phyloP scores from a whole-genome alignment of 805 yeast genomes.

The Cephaloascus albidus region DNA sequence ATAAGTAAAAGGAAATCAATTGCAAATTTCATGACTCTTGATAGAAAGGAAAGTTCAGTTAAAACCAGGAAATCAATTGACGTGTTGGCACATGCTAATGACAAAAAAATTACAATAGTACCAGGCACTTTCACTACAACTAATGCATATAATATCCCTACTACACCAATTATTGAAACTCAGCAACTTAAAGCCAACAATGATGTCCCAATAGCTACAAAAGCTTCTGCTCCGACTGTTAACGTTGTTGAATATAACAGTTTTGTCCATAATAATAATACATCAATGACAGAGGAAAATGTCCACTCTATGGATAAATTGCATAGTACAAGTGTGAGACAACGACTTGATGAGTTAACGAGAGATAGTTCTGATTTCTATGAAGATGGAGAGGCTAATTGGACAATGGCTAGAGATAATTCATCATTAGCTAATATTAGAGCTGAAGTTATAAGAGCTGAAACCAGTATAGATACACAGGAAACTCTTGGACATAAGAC shows the following conservation, averaged over 20 bases:
- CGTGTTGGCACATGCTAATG: background rate
- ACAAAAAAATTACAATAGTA: too few relatives aligned
- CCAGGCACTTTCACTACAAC: background rate
- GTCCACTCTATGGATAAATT: background rate
- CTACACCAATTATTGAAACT: background rate
- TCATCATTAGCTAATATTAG: constrained; percentile 7
- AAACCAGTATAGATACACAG: background rate
- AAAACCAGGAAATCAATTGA: background rate
- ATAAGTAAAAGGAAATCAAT: background rate
- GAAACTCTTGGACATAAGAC: background rate
- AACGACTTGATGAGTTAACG: background rate
- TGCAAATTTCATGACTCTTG: background rate
- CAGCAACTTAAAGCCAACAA: background rate
- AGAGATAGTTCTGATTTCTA: constrained; percentile 1
- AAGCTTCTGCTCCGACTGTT: background rate
- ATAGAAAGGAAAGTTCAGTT: background rate
- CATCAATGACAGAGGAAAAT: background rate
- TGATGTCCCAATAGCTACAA: background rate
- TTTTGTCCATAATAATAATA: background rate
- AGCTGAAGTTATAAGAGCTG: constrained; percentile 1
- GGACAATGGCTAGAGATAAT: constrained; percentile 8
- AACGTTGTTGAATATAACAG: background rate
- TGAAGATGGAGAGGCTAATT: constrained; percentile 7
- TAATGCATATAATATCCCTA: background rate
- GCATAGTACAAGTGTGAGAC: background rate